Conservation (phyloP, 75 land plant species). For the Isoetes taiwanensis region DNA sequence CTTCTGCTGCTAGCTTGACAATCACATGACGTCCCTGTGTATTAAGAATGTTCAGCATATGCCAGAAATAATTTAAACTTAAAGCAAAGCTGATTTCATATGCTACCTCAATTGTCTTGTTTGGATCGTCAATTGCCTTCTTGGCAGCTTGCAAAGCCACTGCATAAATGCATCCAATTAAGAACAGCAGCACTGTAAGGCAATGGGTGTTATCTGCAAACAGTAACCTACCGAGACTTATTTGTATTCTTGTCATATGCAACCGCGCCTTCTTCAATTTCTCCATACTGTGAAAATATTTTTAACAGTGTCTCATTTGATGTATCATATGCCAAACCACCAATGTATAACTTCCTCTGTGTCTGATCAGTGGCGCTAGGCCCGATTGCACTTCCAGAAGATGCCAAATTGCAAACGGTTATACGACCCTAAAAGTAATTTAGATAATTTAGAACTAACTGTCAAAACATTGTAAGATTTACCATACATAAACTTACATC, state of each 20-base stretch:
- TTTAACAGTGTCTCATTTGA: constrained; percentile 45
- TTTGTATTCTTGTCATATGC: constrained; percentile 70
- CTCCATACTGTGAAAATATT: constrained; percentile 57
- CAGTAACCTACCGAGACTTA: constrained; percentile 32
- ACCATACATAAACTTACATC: constrained; percentile 38
- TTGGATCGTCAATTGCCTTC: constrained; percentile 51
- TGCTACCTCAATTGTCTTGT: constrained; percentile 59
- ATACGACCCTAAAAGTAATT: constrained; percentile 67
- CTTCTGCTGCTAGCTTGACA: constrained; percentile 66
- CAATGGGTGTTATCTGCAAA: neutral
- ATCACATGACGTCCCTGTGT: constrained; percentile 52
- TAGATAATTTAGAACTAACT: no score
- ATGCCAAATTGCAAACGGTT: constrained; percentile 71
- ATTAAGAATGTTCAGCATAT: neutral
- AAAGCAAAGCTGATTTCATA: no score
- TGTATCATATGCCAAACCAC: constrained; percentile 53
- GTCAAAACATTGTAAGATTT: no score
- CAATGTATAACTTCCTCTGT: constrained; percentile 70
- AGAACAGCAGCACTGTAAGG: neutral
- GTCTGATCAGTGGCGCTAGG: constrained; percentile 33
- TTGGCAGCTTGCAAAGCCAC: constrained; percentile 74
- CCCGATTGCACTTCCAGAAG: constrained; percentile 29
- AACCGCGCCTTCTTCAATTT: constrained; percentile 79
- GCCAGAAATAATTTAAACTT: neutral
- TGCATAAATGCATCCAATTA: constrained; percentile 5